Conservation (phyloP, 1,284 basidiomycete genomes). For the Ustilago hordei region DNA sequence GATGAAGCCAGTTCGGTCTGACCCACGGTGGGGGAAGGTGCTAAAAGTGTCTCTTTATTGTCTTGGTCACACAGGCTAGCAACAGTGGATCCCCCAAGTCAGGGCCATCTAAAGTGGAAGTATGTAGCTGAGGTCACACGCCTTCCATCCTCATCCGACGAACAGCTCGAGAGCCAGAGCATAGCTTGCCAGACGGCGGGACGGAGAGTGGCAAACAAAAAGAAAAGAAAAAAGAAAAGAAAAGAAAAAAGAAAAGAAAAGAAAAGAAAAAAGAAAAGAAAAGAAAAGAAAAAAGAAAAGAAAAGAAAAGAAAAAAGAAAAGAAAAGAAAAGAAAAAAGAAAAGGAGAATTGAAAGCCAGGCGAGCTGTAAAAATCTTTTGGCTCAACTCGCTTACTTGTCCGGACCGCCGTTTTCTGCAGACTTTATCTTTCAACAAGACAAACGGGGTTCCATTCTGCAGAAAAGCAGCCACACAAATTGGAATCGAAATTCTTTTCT, state of each 20-base stretch:
- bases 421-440: not conserved
- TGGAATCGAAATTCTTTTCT: not conserved
- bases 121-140: slow-evolving; percentile 24
- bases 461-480: not conserved
- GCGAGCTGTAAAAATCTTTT: not conserved
- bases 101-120: not conserved
- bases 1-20: slow-evolving; percentile 3
- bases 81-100: not conserved
- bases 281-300: not conserved
- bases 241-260: not conserved
- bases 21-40: not conserved
- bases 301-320: not conserved
- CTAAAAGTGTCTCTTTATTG: not conserved
- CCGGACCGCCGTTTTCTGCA: slow-evolving; percentile 8
- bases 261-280: not conserved
- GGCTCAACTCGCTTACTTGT: slow-evolving; percentile 17
- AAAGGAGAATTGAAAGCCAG: not conserved
- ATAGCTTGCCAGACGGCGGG: not conserved
- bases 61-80: not conserved
- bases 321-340: not conserved
- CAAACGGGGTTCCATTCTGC: not conserved
- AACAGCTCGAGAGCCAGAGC: not conserved
- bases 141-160: not conserved
- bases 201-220: not conserved
- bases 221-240: too few species aligned